Evolutionary conservation across 1,139 yeast species (phyloP).

Genomic region (Yueomyces sp.): DNA sequence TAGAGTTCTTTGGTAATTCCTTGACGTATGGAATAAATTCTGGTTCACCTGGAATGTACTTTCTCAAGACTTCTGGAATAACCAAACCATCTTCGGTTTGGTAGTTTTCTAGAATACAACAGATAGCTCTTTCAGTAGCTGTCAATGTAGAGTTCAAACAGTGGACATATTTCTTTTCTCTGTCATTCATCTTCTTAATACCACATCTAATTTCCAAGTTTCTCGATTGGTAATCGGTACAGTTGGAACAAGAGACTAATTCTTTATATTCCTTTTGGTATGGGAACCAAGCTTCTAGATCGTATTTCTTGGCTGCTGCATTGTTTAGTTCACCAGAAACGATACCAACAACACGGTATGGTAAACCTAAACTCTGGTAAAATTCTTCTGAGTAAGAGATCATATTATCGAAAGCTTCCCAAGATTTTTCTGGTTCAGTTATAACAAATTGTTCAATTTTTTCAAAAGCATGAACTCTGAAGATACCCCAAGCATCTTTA

Average conservation of each 20-base stretch:
- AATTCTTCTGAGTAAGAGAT: slow-evolving; percentile 83
- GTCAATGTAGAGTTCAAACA: slow-evolving; percentile 94
- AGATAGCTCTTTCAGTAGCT: slow-evolving; percentile 96
- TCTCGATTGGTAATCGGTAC: slow-evolving; percentile 98
- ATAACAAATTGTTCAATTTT: slow-evolving; percentile 93
- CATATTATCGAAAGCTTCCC: slow-evolving; percentile 96
- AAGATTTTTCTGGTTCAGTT: slow-evolving; percentile 95
- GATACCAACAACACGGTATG: slow-evolving; percentile 95
- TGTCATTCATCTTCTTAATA: slow-evolving; percentile 88
- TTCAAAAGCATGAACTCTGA: slow-evolving; percentile 97
- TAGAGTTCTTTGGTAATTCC: slow-evolving; percentile 89
- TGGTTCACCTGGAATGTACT: slow-evolving; percentile 95
- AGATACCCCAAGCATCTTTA: slow-evolving; percentile 99
- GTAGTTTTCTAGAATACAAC: slow-evolving; percentile 94
- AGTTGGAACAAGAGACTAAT: slow-evolving; percentile 94
- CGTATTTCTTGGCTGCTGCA: slow-evolving; percentile 98
- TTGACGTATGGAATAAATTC: slow-evolving; percentile 84
- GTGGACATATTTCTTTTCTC: slow-evolving; percentile 95
- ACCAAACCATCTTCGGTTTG: slow-evolving; percentile 92
- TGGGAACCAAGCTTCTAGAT: slow-evolving; percentile 99
- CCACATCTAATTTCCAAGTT: slow-evolving; percentile 98
- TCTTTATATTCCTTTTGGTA: slow-evolving; percentile 97
- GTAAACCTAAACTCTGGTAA: slow-evolving; percentile 81
- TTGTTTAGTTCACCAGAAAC: slow-evolving; percentile 98
- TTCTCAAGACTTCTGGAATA: slow-evolving; percentile 90